These are phyloP conservation scores for Yamadazyma sp. DNA, from an alignment of 805 yeast species.

Conservation along the genomic window DNA sequence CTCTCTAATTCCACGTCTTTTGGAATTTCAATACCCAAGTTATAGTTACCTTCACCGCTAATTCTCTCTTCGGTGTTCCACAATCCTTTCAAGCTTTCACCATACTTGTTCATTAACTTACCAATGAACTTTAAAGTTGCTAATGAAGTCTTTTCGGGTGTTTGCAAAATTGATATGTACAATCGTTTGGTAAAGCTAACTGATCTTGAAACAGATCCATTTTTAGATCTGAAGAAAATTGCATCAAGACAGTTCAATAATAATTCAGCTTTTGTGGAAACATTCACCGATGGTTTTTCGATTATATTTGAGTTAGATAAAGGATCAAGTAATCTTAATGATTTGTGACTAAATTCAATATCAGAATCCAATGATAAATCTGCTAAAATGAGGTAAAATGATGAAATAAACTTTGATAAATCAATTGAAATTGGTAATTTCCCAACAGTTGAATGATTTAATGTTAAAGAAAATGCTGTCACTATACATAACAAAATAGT, in stretches of 20 bases:
- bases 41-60: conserved; percentile 63
- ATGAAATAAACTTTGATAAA: conserved; percentile 73
- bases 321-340: conserved; percentile 80
- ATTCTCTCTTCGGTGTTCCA: conserved; percentile 88
- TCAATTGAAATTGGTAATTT: conserved; percentile 69
- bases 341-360: conserved; percentile 79
- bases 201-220: conserved; percentile 66
- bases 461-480: conserved; percentile 83
- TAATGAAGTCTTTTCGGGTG: conserved; percentile 84
- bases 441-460: conserved; percentile 57
- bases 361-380: conserved; percentile 76
- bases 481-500: conserved; percentile 79
- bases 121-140: conserved; percentile 78
- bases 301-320: conserved; percentile 36
- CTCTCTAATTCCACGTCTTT: conserved; percentile 58
- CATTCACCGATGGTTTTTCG: conserved; percentile 71
- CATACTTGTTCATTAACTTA: conserved; percentile 65
- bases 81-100: conserved; percentile 66
- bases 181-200: conserved; percentile 81
- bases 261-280: conserved; percentile 86
- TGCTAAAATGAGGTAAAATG: conserved; percentile 66
- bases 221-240: conserved; percentile 72
- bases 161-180: conserved; percentile 60
- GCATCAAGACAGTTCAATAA: conserved; percentile 73
- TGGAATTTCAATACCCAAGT: conserved; percentile 57